Evolutionary conservation across 2,329 filamentous ascomycete species (phyloP).

Genomic region (Clonostachys byssicola): DNA sequence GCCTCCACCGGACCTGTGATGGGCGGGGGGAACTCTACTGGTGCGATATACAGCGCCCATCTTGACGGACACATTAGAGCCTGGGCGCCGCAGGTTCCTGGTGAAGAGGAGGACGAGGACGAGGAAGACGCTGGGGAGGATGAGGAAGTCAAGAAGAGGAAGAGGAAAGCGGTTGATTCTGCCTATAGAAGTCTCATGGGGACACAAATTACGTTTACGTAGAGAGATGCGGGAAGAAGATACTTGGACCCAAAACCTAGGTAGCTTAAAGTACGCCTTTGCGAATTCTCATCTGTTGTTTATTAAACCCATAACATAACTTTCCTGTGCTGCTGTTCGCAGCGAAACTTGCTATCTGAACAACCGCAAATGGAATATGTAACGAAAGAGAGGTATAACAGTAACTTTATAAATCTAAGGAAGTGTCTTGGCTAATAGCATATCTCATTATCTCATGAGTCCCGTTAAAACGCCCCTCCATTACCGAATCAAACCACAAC

Average conservation of each 20-base stretch:
- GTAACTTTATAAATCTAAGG: no score
- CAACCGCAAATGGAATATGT: no score
- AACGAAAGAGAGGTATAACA: no score
- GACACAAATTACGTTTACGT: constrained; percentile 62
- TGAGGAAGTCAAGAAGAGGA: constrained; percentile 48
- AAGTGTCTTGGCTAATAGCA: no score
- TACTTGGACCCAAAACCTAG: neutral
- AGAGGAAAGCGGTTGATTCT: constrained; percentile 75
- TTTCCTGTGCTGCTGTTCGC: no score
- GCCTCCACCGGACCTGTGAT: constrained; percentile 55
- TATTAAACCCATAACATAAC: no score
- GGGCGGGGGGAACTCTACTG: constrained; percentile 47
- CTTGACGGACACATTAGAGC: constrained; percentile 77
- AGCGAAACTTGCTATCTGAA: no score
- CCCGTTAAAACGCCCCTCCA: neutral
- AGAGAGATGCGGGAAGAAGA: constrained; percentile 1
- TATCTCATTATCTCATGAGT: neutral
- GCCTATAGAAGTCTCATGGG: constrained; percentile 75
- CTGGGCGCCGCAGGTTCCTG: constrained; percentile 64
- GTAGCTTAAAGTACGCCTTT: no score
- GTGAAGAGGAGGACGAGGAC: constrained; percentile 43
- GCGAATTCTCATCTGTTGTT: no score
- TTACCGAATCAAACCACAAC: constrained; percentile 55
- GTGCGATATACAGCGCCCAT: constrained; percentile 73
- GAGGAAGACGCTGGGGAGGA: constrained; percentile 34